Evolutionary conservation across 2,329 filamentous ascomycete genomes (phyloP).

Genomic region (Cytospora mali): DNA sequence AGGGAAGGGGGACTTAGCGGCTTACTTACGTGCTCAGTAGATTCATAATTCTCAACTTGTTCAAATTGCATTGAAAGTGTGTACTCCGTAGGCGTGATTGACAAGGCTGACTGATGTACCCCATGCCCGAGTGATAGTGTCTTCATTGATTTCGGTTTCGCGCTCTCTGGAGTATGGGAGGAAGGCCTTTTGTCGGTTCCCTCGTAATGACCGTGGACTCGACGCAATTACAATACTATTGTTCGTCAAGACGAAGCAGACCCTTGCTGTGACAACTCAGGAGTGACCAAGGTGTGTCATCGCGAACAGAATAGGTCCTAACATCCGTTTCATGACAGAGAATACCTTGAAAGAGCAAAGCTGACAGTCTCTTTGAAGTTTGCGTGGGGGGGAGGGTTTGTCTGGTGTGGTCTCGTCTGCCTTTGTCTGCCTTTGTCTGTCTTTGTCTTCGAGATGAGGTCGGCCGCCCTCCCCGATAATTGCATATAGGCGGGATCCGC

Average conservation of each 20-base stretch:
- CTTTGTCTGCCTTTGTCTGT: too few relatives aligned
- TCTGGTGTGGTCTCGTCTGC: neutral
- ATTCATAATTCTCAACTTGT: constrained; percentile 9
- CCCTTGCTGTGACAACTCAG: neutral
- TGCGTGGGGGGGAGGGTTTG: neutral
- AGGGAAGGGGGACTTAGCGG: constrained; percentile 12
- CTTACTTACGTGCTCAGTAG: constrained; percentile 20
- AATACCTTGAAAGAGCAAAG: neutral
- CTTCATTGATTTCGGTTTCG: neutral
- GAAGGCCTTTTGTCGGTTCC: neutral
- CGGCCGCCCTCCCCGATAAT: constrained; percentile 14
- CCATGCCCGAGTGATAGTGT: neutral
- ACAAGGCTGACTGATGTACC: neutral
- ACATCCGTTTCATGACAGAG: neutral
- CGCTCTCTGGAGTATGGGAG: neutral
- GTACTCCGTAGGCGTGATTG: neutral
- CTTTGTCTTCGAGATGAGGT: constrained; percentile 6
- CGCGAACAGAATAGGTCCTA: neutral
- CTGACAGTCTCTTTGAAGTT: too few relatives aligned
- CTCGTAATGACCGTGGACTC: constrained; percentile 9
- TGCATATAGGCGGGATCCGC: constrained; percentile 13
- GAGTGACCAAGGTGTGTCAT: too few relatives aligned
- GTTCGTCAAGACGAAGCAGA: neutral
- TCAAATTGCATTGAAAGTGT: constrained; percentile 3
- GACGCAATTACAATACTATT: constrained; percentile 25